Conservation (phyloP, 177 flowering plant genomes). For the Vitis hybrid region DNA sequence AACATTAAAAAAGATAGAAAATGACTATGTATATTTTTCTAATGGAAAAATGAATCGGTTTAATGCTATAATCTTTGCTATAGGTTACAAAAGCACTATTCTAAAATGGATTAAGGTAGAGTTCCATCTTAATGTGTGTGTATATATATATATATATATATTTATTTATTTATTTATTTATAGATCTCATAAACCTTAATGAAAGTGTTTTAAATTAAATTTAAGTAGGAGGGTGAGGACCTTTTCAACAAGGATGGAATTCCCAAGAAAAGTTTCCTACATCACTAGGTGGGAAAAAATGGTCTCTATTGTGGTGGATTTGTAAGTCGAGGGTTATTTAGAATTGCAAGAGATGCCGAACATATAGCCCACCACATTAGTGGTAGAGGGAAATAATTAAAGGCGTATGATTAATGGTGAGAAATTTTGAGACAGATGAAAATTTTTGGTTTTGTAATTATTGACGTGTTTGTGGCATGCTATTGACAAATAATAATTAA, state of each 20-base stretch:
- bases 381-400: too few species aligned
- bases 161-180: neutral
- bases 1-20: slow-evolving; percentile 14
- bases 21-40: slow-evolving; percentile 11
- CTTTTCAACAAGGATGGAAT: slow-evolving; percentile 16
- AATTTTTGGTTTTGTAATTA: too few species aligned
- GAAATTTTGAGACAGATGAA: too few species aligned
- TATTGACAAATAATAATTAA: too few species aligned
- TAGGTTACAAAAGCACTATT: slow-evolving; percentile 32
- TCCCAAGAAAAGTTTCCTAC: slow-evolving; percentile 16
- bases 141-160: too few species aligned
- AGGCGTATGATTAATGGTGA: too few species aligned
- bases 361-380: slow-evolving; percentile 4
- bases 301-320: slow-evolving; percentile 21
- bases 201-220: too few species aligned
- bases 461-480: too few species aligned
- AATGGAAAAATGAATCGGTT: slow-evolving; percentile 15
- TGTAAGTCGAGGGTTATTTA: slow-evolving; percentile 9
- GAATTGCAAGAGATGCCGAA: slow-evolving; percentile 12
- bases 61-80: slow-evolving; percentile 36
- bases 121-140: neutral
- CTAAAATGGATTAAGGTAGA: slow-evolving; percentile 37
- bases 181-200: too few species aligned
- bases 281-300: slow-evolving; percentile 24
- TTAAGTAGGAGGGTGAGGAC: too few species aligned